Evolutionary conservation across 495 filamentous ascomycete species (phyloP).

Genomic region (Ascobolus immersus): DNA sequence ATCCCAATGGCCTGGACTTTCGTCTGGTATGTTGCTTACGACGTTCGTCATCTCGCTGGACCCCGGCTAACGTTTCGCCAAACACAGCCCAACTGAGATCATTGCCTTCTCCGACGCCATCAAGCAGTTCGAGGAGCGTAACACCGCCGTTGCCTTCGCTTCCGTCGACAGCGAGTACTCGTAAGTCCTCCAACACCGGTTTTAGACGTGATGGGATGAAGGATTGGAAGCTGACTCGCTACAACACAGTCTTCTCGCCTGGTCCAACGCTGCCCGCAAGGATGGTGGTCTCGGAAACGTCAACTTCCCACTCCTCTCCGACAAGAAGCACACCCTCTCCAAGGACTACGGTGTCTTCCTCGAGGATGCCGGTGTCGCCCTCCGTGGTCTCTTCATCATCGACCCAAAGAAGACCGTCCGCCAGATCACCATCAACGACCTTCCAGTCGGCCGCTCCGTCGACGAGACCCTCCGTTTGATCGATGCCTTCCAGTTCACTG

Average conservation of each 20-base stretch:
- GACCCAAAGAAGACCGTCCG: slow-evolving; percentile 29
- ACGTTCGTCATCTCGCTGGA: not conserved
- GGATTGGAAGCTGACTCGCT: no score
- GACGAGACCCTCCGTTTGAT: slow-evolving; percentile 32
- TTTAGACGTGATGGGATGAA: no score
- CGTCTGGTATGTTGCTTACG: slow-evolving; percentile 18
- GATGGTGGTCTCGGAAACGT: slow-evolving; percentile 29
- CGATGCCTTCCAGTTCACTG: slow-evolving; percentile 34
- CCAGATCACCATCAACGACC: slow-evolving; percentile 34
- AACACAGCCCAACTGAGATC: slow-evolving; percentile 15
- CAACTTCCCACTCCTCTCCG: slow-evolving; percentile 28
- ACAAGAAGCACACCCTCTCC: slow-evolving; percentile 30
- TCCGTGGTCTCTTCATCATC: slow-evolving; percentile 34
- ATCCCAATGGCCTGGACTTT: slow-evolving; percentile 31
- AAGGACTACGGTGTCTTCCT: slow-evolving; percentile 32
- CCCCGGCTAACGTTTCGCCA: not conserved
- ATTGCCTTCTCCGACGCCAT: slow-evolving; percentile 24
- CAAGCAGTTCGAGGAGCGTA: slow-evolving; percentile 21
- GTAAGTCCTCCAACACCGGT: slow-evolving; percentile 3
- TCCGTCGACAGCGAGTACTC: slow-evolving; percentile 26
- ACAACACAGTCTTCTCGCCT: slow-evolving; percentile 28
- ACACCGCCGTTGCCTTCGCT: slow-evolving; percentile 27
- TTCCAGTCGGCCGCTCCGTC: slow-evolving; percentile 31
- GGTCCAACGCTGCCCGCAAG: slow-evolving; percentile 25
- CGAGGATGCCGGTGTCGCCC: slow-evolving; percentile 30